phyloP scores from a whole-genome alignment of 805 yeast genomes.

The Cyberlindnera euphorbiiphila region DNA sequence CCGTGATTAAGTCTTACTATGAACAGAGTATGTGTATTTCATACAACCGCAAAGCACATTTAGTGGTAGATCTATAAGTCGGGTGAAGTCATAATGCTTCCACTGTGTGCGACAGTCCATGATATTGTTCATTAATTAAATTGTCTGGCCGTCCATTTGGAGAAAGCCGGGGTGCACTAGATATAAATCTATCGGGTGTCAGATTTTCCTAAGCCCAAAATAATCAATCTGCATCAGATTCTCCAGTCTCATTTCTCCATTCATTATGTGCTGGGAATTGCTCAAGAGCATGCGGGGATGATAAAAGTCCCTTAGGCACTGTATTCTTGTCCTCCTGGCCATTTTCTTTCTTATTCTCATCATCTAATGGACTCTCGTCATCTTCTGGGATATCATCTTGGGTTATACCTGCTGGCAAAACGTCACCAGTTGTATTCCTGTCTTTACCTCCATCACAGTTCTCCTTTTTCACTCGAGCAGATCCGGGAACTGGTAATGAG shows the following conservation, averaged over 20 bases:
- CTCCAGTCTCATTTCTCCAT: slow-evolving; percentile 6
- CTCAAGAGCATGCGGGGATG: slow-evolving; percentile 9
- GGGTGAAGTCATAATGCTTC: too few species aligned
- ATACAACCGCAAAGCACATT: too few species aligned
- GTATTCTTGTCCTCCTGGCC: neutral
- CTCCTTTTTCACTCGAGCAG: slow-evolving; percentile 16
- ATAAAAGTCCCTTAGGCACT: slow-evolving; percentile 7
- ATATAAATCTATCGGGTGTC: too few species aligned
- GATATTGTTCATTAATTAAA: too few species aligned
- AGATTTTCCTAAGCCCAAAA: too few species aligned
- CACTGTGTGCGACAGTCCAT: too few species aligned
- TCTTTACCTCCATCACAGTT: neutral
- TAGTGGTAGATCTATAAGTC: too few species aligned
- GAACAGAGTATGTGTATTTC: too few species aligned
- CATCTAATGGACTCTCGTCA: neutral
- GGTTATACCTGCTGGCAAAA: neutral
- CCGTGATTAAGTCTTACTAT: too few species aligned
- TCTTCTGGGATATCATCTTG: neutral
- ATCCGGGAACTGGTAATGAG: slow-evolving; percentile 42
- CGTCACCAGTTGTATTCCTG: slow-evolving; percentile 6
- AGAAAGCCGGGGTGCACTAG: too few species aligned
- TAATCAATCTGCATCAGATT: neutral
- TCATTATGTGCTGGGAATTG: slow-evolving; percentile 12
- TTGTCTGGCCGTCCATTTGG: too few species aligned
- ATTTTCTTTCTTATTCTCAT: slow-evolving; percentile 1